Evolutionary conservation across 768 basidiomycete genomes (phyloP), one percentile per base, ranked within the genome.

Genomic region (Psilocybe cyanescens): DNA sequence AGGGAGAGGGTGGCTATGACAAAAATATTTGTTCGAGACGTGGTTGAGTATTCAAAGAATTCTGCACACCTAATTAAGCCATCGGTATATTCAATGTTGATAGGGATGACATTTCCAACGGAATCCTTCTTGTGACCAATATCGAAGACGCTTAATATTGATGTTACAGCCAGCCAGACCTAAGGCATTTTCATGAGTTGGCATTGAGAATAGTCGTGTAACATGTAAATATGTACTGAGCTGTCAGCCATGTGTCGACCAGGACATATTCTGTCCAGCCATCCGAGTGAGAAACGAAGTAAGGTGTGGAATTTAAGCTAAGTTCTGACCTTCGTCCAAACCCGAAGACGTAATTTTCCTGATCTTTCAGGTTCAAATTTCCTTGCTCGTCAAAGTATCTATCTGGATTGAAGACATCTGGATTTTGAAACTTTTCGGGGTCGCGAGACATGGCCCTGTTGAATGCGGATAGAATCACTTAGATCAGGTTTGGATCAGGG

Each of bases 1-100:
- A 14, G 49, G 44, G 19, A 33, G 39, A 58, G 53, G 50, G 28
- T 16, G 33, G 14, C 45, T 48, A 48, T 29, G 45, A 57, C 31
- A 55, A 56, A 12, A 87, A 61, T 92, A 78, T 37, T 90, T 74
- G 39, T 37, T 49, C 24, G 31, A 47, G 41, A 37, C 53, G 47
- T 41, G 3, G 9, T 28, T 28, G 11, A 55, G 39, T 31, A 33
- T 5, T 5, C 50, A n/a, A 31, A 3, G 33, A 44, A n/a, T 17
- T 35, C 16, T 3, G 3, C 49, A 5, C 4, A 65, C 61, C 52
- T 56, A 8, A 63, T 52, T n/a, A 63, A 37, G 14, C 33, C 33
- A 11, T 58, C 61, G 8, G 55, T 63, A 49, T 65, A 66, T 48
- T 60, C 58, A 6, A 31, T 53, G 8, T 39, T 41, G 19, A 66